phyloP scores from a whole-genome alignment of 2,329 filamentous ascomycete genomes.

The Cladosporium sp. region DNA sequence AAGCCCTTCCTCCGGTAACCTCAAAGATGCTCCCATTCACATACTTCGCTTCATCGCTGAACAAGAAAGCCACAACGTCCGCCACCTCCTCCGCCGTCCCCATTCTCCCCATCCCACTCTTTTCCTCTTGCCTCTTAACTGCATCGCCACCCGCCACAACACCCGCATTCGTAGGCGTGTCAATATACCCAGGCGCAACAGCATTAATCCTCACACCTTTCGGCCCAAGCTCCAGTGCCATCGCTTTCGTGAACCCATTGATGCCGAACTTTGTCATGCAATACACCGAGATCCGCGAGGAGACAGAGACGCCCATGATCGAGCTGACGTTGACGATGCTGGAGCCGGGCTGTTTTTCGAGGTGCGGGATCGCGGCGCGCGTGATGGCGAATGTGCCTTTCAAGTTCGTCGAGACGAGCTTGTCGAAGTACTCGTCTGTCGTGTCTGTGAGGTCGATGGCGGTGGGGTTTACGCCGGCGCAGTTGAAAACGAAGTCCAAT shows the following conservation, averaged over 20 bases:
- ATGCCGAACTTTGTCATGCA: conserved; percentile 46
- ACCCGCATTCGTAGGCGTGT: conserved; percentile 51
- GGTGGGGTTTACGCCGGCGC: conserved; percentile 41
- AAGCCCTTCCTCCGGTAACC: conserved; percentile 45
- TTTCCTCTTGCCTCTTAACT: conserved; percentile 41
- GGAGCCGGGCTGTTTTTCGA: conserved; percentile 30
- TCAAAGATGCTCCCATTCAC: conserved; percentile 51
- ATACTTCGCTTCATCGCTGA: conserved; percentile 47
- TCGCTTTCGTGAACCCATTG: conserved; percentile 47
- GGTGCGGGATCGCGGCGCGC: conserved; percentile 44
- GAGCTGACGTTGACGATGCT: conserved; percentile 47
- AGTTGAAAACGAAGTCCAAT: conserved; percentile 47
- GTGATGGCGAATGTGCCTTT: conserved; percentile 45
- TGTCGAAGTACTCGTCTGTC: conserved; percentile 47
- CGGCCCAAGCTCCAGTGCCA: conserved; percentile 43
- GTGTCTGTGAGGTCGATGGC: conserved; percentile 38
- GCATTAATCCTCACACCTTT: conserved; percentile 43
- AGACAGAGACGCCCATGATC: conserved; percentile 39
- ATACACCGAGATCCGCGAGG: conserved; percentile 44
- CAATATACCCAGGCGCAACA: conserved; percentile 45
- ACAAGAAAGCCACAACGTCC: conserved; percentile 52
- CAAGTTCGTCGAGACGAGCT: conserved; percentile 42
- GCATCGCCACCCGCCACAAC: conserved; percentile 51
- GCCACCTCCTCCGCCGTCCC: conserved; percentile 51
- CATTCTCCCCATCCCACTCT: conserved; percentile 45